phyloP scores from a whole-genome alignment of 2,329 filamentous ascomycete genomes.

The Capronia americana region DNA sequence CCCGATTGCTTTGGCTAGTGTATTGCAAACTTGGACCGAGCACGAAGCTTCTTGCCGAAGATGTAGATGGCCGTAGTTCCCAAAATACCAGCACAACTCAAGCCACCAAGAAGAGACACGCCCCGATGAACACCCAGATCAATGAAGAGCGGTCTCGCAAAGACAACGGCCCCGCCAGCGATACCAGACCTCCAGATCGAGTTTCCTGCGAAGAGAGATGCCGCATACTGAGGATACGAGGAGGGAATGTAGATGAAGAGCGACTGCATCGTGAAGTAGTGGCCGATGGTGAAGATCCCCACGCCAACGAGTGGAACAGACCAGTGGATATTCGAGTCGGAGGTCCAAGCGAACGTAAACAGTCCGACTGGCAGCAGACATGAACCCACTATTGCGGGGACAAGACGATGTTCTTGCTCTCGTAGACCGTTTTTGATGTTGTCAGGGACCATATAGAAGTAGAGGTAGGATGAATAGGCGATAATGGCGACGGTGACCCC shows the following conservation, averaged over 20 bases:
- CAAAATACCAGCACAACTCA: slow-evolving; percentile 45
- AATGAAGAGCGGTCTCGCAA: slow-evolving; percentile 44
- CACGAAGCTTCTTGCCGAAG: slow-evolving; percentile 61
- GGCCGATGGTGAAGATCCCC: slow-evolving; percentile 45
- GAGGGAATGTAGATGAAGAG: slow-evolving; percentile 37
- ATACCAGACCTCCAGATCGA: slow-evolving; percentile 41
- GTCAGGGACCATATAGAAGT: slow-evolving; percentile 60
- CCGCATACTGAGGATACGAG: slow-evolving; percentile 35
- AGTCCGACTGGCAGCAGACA: slow-evolving; percentile 62
- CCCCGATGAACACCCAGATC: slow-evolving; percentile 45
- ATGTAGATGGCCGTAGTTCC: slow-evolving; percentile 66
- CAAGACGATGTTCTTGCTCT: slow-evolving; percentile 57
- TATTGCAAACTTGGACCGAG: slow-evolving; percentile 67
- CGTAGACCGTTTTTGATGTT: slow-evolving; percentile 54
- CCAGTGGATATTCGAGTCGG: slow-evolving; percentile 45
- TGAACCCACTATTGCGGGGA: slow-evolving; percentile 60
- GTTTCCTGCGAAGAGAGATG: slow-evolving; percentile 38
- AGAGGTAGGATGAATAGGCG: slow-evolving; percentile 59
- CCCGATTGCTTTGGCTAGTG: too few species aligned
- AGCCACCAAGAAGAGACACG: slow-evolving; percentile 49
- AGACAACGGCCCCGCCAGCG: slow-evolving; percentile 46
- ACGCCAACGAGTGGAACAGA: slow-evolving; percentile 50
- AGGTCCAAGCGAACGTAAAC: slow-evolving; percentile 57
- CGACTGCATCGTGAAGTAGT: slow-evolving; percentile 34
- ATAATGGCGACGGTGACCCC: slow-evolving; percentile 60